Evolutionary conservation across 2,329 filamentous ascomycete species (phyloP).

Genomic region (Fonsecaea multimorphosa): DNA sequence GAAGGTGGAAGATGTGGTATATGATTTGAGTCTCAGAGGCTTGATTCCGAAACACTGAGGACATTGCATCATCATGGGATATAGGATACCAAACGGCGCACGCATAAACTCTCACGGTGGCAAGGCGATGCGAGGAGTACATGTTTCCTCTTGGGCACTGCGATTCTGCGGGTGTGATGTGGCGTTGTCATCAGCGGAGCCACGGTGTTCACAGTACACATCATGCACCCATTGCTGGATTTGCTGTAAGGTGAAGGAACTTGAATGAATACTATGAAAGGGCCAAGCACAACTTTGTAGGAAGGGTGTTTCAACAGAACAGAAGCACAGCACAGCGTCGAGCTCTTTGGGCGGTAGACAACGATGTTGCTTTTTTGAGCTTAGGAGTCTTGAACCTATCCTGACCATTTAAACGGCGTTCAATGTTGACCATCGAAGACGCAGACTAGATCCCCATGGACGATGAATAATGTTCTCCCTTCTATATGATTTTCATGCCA

Average conservation of each 20-base stretch:
- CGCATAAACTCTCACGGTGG: background rate
- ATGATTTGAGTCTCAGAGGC: slow-evolving; percentile 87
- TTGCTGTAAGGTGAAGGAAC: background rate
- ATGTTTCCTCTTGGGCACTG: background rate
- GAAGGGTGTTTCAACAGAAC: background rate
- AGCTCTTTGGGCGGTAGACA: background rate
- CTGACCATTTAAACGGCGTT: background rate
- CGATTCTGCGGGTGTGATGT: background rate
- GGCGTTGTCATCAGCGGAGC: background rate
- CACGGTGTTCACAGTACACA: background rate
- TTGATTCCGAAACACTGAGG: slow-evolving; percentile 64
- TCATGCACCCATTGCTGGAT: background rate
- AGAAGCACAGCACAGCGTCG: background rate
- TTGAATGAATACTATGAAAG: background rate
- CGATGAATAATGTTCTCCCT: background rate
- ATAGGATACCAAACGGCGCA: background rate
- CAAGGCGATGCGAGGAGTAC: background rate
- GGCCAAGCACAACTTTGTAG: background rate
- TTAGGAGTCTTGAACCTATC: background rate
- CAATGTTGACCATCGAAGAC: background rate
- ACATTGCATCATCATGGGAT: background rate
- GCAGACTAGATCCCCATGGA: background rate
- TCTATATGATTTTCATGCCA: background rate
- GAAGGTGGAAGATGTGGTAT: slow-evolving; percentile 97
- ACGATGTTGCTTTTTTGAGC: background rate